Conservation (phyloP, 2,329 filamentous ascomycete species). For the Colletotrichum liriopes region DNA sequence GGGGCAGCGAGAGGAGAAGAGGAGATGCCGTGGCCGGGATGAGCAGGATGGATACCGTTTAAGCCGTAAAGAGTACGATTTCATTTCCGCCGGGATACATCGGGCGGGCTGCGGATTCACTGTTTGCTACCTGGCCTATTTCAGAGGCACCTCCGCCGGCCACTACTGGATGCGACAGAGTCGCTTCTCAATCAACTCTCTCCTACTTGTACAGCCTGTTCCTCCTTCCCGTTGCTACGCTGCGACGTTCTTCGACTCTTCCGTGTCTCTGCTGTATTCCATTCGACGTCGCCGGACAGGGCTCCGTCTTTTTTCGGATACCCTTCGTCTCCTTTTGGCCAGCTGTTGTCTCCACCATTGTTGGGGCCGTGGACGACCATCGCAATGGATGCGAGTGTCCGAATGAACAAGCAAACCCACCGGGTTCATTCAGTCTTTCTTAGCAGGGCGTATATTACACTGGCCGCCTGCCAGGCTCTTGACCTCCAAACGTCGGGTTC, state of each 20-base stretch:
- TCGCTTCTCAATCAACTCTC: neutral
- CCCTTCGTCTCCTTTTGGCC: neutral
- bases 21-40: neutral
- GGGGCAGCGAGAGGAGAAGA: neutral
- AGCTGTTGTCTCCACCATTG: neutral
- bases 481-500: neutral
- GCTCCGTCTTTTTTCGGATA: neutral
- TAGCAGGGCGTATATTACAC: neutral
- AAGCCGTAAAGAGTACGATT: neutral
- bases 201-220: neutral
- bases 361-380: neutral
- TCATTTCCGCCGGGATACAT: constrained; percentile 15
- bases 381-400: too few species aligned
- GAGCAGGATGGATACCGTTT: neutral
- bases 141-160: neutral
- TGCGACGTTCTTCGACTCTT: neutral
- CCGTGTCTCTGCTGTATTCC: neutral
- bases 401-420: neutral
- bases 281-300: neutral
- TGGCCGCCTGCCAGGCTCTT: neutral
- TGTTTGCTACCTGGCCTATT: neutral
- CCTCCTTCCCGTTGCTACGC: neutral
- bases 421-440: neutral
- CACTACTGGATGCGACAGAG: neutral
- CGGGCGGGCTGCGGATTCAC: neutral